Evolutionary conservation across 148 eudicot species (phyloP).

Genomic region (Camellia lanceoleosa): DNA sequence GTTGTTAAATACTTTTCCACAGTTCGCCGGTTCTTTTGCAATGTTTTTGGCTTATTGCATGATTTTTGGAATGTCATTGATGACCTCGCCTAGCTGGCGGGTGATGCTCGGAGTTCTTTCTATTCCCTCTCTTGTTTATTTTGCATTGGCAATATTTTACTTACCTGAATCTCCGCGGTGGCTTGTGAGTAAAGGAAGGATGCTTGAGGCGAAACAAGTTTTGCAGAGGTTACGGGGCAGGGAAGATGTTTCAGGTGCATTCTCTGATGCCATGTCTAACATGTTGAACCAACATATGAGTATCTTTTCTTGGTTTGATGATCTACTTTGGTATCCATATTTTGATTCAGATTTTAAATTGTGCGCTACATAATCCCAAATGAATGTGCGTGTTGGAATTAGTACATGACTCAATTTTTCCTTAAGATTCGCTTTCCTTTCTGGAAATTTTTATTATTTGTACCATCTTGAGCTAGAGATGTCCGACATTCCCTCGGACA

Average conservation of each 20-base stretch:
- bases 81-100: slow-evolving; percentile 73
- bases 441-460: neutral
- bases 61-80: slow-evolving; percentile 80
- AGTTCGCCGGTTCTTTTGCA: slow-evolving; percentile 79
- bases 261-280: slow-evolving; percentile 4
- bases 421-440: neutral
- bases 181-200: slow-evolving; percentile 93
- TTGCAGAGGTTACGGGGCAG: slow-evolving; percentile 72
- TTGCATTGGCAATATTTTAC: slow-evolving; percentile 51
- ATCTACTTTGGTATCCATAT: neutral
- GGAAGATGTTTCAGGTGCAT: slow-evolving; percentile 76
- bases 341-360: slow-evolving; percentile 1
- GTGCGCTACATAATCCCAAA: neutral
- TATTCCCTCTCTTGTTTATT: slow-evolving; percentile 74
- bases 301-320: neutral
- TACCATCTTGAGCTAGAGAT: too few species aligned
- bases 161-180: slow-evolving; percentile 96
- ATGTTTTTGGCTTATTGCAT: slow-evolving; percentile 85
- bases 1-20: slow-evolving; percentile 77
- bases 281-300: neutral
- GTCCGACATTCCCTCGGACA: too few species aligned
- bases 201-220: slow-evolving; percentile 83
- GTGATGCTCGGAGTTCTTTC: slow-evolving; percentile 87
- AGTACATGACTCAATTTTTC: neutral
- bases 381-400: neutral